Conservation (phyloP, 495 filamentous ascomycete genomes). For the Lentithecium fluviatile region DNA sequence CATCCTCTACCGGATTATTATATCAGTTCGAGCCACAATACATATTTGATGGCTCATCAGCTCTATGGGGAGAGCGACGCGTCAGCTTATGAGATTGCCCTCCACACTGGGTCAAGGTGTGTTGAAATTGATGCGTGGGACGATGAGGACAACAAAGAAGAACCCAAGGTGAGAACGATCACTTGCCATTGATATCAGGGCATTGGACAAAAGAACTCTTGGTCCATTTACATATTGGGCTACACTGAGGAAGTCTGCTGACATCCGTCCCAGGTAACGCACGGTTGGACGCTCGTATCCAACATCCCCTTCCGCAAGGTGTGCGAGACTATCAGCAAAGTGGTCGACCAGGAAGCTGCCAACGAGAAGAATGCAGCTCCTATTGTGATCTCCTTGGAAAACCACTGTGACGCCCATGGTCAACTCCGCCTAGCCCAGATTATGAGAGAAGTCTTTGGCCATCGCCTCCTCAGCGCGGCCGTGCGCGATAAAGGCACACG, state of each 20-base stretch:
- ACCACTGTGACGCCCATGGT: conserved; percentile 51
- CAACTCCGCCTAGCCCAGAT: conserved; percentile 53
- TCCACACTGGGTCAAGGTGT: conserved; percentile 52
- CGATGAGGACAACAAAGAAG: conserved; percentile 47
- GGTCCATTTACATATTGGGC: no score
- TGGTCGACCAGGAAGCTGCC: conserved; percentile 48
- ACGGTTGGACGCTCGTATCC: conserved; percentile 56
- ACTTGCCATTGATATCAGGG: no score
- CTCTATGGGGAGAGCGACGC: conserved; percentile 51
- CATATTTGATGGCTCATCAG: conserved; percentile 57
- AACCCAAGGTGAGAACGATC: conserved; percentile 47
- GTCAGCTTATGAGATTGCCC: conserved; percentile 50
- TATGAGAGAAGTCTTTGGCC: conserved; percentile 54
- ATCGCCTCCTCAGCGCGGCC: conserved; percentile 50
- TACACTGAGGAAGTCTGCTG: no score
- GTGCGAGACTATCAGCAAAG: conserved; percentile 53
- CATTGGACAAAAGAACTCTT: no score
- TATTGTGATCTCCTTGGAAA: conserved; percentile 55
- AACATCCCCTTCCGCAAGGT: conserved; percentile 55
- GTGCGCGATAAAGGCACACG: conserved; percentile 47
- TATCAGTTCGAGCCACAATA: conserved; percentile 53
- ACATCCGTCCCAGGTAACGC: conserved; percentile 41
- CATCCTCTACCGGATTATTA: conserved; percentile 56
- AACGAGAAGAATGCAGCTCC: conserved; percentile 45
- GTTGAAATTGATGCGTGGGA: conserved; percentile 63